Evolutionary conservation across 768 basidiomycete genomes (phyloP), one percentile per base, ranked within the genome.

Genomic region (Dioszegia crocea): DNA sequence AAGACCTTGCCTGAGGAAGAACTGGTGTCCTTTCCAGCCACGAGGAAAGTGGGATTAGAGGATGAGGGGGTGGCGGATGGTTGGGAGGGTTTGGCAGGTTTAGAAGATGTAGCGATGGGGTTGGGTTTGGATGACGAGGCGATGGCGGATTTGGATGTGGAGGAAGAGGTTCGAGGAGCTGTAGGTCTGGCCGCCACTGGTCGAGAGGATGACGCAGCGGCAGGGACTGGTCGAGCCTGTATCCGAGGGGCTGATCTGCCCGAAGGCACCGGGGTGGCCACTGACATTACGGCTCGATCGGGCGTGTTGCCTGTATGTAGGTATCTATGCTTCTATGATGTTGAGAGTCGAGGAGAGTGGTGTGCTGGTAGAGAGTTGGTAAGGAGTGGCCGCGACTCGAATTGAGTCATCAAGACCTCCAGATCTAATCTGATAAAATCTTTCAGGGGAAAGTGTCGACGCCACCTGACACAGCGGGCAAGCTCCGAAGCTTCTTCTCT

Each of bases 1-100:
- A 75, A 76, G 11, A 76, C 64, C 44, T 66, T 70, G 2, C 75
- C 75, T 12, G 71, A 57, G 1, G 74, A 75, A 0, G 71, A 73
- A 11, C 71, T 74, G 0, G 71, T 76, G 43, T 76, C 74, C 57
- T 75, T 75, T 2, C 65, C 58, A 0, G 39, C 46, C 0, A 36
- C 41, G 9, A 45, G 41, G 54, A 53, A 53, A 6, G 49, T 29
- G 19, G 49, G n/a, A 12, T 9, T 33, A 4, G 61, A 29, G 2
- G 57, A n/a, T 8, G 38, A 54, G 14, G 60, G 48, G 11, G 21
- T 40, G 39, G 38, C 14, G 4, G 39, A 21, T 26, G 52, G 4
- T 29, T 11, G 2, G 23, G 44, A 21, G 17, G 63, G 33, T 17
- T 29, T 47, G 8, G 56, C 47, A 11, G 56, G 29, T 9, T 39